Evolutionary conservation across 2,329 filamentous ascomycete genomes (phyloP).

Genomic region (Aspergillus sp.): DNA sequence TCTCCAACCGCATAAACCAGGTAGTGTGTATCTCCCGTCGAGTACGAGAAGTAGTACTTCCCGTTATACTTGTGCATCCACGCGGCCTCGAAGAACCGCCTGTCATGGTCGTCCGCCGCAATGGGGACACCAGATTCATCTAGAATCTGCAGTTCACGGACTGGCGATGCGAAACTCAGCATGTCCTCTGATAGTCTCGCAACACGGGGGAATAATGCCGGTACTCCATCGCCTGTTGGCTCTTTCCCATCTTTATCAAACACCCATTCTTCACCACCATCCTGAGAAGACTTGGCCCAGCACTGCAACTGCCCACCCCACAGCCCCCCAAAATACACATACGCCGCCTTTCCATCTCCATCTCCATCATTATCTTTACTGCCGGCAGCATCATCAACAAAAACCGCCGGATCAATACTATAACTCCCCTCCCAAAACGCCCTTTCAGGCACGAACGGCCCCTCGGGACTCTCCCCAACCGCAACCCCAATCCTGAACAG

Average conservation of each 20-base stretch:
- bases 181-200: slow-evolving; percentile 65
- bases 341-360: slow-evolving; percentile 44
- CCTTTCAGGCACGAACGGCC: slow-evolving; percentile 67
- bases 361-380: not conserved
- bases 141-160: slow-evolving; percentile 64
- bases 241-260: slow-evolving; percentile 65
- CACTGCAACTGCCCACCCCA: slow-evolving; percentile 82
- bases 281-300: slow-evolving; percentile 59
- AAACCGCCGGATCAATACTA: slow-evolving; percentile 74
- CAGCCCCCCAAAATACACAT: slow-evolving; percentile 75
- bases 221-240: slow-evolving; percentile 55
- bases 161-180: slow-evolving; percentile 57
- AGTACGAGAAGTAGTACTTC: slow-evolving; percentile 75
- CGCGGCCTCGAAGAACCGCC: slow-evolving; percentile 77
- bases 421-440: slow-evolving; percentile 67
- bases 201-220: slow-evolving; percentile 66
- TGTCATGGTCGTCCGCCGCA: slow-evolving; percentile 66
- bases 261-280: slow-evolving; percentile 30
- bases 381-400: slow-evolving; percentile 61
- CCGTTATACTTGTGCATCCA: slow-evolving; percentile 74
- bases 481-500: slow-evolving; percentile 77
- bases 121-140: slow-evolving; percentile 63
- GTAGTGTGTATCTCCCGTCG: slow-evolving; percentile 75
- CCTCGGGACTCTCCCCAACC: slow-evolving; percentile 61
- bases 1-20: slow-evolving; percentile 67